Base-by-base conservation (phyloP, 176 grass and related monocot genomes). In the Puya raimondii region DNA sequence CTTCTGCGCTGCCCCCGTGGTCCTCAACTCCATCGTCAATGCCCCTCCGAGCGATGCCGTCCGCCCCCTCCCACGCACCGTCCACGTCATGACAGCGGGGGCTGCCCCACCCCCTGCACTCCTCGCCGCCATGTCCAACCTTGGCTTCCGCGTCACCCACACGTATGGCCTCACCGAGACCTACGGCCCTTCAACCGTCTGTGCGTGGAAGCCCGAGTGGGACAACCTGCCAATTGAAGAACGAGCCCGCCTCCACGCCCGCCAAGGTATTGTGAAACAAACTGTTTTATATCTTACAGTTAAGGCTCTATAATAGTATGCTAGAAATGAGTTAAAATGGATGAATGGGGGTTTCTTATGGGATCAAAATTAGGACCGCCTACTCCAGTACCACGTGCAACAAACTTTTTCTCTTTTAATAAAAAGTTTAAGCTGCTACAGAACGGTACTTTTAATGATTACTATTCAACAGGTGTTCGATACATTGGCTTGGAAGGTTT, bases 121-220 rank as follows among this genome's bases (percentile, higher is more conserved):
- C 47, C 87, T 97, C 0, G 77, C 80, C 0, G 86, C 82, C 2
- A 74, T 97, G 18, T 92, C 89, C 12, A 67, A 84, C 51, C 82
- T 84, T 1, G 94, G 94, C 12, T 97, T 97, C 63, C 82, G 81
- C 11, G 82, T 97, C 23, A 86, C 89, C 0, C 94, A 97, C 77
- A 90, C 94, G 7, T 97, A 97, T 11, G 94, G 89, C 10, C 80
- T 97, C 22, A 88, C 94, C 0, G 94, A 97, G 67, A 97, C 94
- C 0, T 97, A 84, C 17, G 94, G 89, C 23, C 89, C 89, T 0
- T 88, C 89, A 1, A 92, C 87, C 4, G 23, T 93, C 14, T 97
- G 86, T 1, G 77, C 66, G 11, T 93, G 94, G 94, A 97, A 90
- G 70, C 80, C 94, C 4, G 84, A 97, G 69, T 97, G 94, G 94